phyloP scores from a whole-genome alignment of 139 green algal genomes.

The Picochlorum sp. region DNA sequence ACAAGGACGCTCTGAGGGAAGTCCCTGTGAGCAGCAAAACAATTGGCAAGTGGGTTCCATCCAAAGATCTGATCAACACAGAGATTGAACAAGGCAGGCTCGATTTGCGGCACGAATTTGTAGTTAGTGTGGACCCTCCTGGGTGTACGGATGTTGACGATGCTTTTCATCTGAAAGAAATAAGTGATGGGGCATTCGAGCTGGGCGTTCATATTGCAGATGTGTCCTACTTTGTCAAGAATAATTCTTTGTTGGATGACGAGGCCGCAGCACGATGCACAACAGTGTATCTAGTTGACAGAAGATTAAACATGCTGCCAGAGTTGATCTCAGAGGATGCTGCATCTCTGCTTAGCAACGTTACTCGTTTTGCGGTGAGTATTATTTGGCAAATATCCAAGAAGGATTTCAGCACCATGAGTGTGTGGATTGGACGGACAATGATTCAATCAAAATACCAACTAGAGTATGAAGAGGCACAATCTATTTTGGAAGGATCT shows the following conservation, averaged over 20 bases:
- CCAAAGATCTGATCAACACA: not conserved
- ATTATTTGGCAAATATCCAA: slow-evolving; percentile 78
- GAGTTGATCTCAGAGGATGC: slow-evolving; percentile 79
- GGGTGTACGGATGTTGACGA: slow-evolving; percentile 77
- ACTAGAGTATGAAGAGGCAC: slow-evolving; percentile 73
- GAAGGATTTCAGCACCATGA: slow-evolving; percentile 2
- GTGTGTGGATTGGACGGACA: slow-evolving; percentile 52
- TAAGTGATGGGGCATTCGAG: slow-evolving; percentile 19
- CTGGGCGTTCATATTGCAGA: slow-evolving; percentile 89
- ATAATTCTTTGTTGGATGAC: slow-evolving; percentile 59
- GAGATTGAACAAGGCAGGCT: slow-evolving; percentile 24
- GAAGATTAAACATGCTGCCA: slow-evolving; percentile 80
- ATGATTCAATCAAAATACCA: slow-evolving; percentile 82
- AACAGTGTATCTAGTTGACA: slow-evolving; percentile 40
- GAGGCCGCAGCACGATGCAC: slow-evolving; percentile 55
- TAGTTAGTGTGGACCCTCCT: slow-evolving; percentile 76
- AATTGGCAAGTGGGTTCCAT: slow-evolving; percentile 47
- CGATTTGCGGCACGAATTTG: slow-evolving; percentile 60
- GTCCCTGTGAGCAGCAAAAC: slow-evolving; percentile 59
- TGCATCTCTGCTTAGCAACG: slow-evolving; percentile 62
- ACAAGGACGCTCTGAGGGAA: slow-evolving; percentile 46
- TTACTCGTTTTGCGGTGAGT: slow-evolving; percentile 72
- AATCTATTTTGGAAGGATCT: slow-evolving; percentile 80
- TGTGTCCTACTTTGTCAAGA: slow-evolving; percentile 66
- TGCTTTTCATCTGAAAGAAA: slow-evolving; percentile 49